Base-by-base conservation (phyloP, 352 stramenopile genomes). In the Phytophthora tentaculata region DNA sequence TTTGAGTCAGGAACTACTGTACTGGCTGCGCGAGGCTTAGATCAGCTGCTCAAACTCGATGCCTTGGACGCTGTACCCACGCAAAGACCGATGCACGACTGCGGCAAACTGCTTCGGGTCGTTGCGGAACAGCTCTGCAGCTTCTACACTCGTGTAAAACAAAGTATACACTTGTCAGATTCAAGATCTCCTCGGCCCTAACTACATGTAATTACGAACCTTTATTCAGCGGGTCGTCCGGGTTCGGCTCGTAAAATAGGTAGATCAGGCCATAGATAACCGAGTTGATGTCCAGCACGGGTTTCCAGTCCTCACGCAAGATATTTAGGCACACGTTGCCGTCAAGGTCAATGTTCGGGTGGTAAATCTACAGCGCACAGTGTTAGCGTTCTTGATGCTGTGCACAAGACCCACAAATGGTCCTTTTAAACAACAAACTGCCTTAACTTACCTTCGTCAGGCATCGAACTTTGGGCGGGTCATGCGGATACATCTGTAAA, bases 251-350 rank as follows among this genome's bases (percentile, higher is more conserved):
- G 80, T 99, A 99, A 83, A 99, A 99, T 45, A 99, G 82, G 77
- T 99, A 99, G 83, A 99, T 99, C 47, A 99, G 80, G 49, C 97
- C 96, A 81, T 99, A 99, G 78, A 99, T 99, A 71, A 99, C 97
- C 20, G 96, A 96, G 81, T 99, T 99, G 77, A 99, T 99, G 82
- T 99, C 97, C 65, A 99, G 80, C 50, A 99, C 97, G 19, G 85
- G 97, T 74, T 99, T 99, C 97, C 97, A 99, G 89, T 99, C 97
- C 71, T 99, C 97, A 45, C 97, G 88, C 53, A 99, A 79, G 68
- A 98, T 98, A 79, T 98, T 98, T 32, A 99, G 80, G 81, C 97
- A 99, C 61, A 99, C 97, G 64, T 99, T 99, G 41, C 97, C 97
- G 67, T 99, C 91, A 28, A 99, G 80, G 78, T 99, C 97, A 75